Evolutionary conservation across 2,329 filamentous ascomycete species (phyloP).

Genomic region (Diplodia seriata): DNA sequence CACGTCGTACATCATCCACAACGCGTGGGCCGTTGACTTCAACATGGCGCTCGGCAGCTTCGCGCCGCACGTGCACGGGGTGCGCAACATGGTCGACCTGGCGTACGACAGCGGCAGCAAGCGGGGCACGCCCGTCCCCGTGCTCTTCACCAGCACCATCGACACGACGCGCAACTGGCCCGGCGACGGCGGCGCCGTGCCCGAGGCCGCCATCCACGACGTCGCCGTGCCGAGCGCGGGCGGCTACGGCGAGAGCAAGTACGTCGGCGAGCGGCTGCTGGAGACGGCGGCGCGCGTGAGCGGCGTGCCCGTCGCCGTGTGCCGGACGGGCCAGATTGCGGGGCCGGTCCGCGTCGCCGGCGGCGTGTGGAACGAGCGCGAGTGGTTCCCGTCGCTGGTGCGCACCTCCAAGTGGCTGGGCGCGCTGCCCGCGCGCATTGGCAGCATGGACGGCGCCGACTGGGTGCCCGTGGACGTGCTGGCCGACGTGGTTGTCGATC

Average conservation of each 20-base stretch:
- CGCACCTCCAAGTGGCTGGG: neutral
- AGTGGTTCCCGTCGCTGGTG: conserved; percentile 6
- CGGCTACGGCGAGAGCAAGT: conserved; percentile 43
- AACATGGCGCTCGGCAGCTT: conserved; percentile 58
- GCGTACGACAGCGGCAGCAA: conserved; percentile 35
- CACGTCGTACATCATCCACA: conserved; percentile 40
- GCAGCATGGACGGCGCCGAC: neutral
- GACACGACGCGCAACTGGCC: neutral
- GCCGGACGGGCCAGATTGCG: neutral
- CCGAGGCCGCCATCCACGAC: neutral
- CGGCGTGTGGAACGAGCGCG: conserved; percentile 1
- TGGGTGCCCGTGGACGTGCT: neutral
- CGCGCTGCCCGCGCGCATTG: neutral
- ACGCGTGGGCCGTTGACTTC: conserved; percentile 64
- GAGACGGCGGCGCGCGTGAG: conserved; percentile 33
- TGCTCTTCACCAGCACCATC: neutral
- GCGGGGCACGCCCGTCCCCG: neutral
- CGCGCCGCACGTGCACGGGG: conserved; percentile 51
- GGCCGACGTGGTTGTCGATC: neutral
- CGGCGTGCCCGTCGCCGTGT: neutral
- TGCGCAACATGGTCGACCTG: conserved; percentile 51
- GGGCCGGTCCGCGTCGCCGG: neutral
- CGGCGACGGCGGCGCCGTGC: neutral
- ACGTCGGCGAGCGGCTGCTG: conserved; percentile 65
- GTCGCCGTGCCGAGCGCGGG: neutral